A percentile compares a stretch with the other conserved stretches of the same genome.
These are phyloP conservation scores for Phtheirospermum japonicum DNA, from an alignment of 257 asterid genomes.

Conservation along the genomic window DNA sequence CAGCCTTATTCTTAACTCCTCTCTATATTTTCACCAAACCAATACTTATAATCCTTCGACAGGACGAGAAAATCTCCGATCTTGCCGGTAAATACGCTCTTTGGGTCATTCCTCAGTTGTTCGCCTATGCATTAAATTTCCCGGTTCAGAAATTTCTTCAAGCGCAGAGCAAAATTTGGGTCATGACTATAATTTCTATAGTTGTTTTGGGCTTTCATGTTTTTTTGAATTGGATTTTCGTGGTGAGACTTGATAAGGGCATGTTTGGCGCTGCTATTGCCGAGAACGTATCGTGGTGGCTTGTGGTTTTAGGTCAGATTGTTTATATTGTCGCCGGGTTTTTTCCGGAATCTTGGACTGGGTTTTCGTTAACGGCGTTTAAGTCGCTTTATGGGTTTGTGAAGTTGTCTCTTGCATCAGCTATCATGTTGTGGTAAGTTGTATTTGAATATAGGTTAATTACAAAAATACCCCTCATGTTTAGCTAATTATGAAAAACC, in stretches of 20 bases:
- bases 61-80: slow-evolving; percentile 42
- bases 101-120: slow-evolving; percentile 77
- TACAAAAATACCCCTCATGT: background rate
- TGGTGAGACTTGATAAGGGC: slow-evolving; percentile 50
- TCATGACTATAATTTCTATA: slow-evolving; percentile 58
- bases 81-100: slow-evolving; percentile 62
- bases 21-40: slow-evolving; percentile 60
- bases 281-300: slow-evolving; percentile 81
- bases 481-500: background rate
- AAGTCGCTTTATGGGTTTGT: slow-evolving; percentile 54
- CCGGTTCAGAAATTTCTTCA: slow-evolving; percentile 82
- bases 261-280: slow-evolving; percentile 82
- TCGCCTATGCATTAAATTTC: slow-evolving; percentile 70
- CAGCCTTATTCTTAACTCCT: slow-evolving; percentile 52
- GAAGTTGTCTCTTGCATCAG: slow-evolving; percentile 81
- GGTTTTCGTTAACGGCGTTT: slow-evolving; percentile 63
- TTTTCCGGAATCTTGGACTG: slow-evolving; percentile 82
- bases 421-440: slow-evolving; percentile 81
- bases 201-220: slow-evolving; percentile 54
- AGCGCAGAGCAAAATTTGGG: slow-evolving; percentile 87
- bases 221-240: slow-evolving; percentile 65
- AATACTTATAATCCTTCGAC: slow-evolving; percentile 45
- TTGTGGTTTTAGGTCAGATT: slow-evolving; percentile 68
- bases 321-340: slow-evolving; percentile 61
- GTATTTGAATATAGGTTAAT: background rate